Evolutionary conservation across 768 basidiomycete genomes (phyloP), one percentile per base, ranked within the genome.

Genomic region (Tephrocybe sp.): DNA sequence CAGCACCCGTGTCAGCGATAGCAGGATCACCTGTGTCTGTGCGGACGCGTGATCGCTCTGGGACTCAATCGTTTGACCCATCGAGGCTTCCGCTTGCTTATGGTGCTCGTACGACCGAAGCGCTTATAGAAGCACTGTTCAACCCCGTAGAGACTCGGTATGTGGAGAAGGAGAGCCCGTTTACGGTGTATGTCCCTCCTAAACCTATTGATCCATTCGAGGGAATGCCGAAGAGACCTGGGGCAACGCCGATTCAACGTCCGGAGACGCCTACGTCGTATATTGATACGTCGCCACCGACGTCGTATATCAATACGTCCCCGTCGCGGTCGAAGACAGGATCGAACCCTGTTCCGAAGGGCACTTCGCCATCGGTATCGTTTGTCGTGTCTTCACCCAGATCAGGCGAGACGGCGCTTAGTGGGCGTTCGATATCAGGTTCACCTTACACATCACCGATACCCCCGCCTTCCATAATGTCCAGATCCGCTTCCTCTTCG

Each of bases 121-220:
- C 73, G 30, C 73, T 91, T 34, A 90, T 91, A 60, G 89, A 91
- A 47, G 82, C 86, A 4, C 63, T 91, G 21, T 91, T 91, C 62
- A 91, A 91, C 57, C 88, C 89, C 1, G 73, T 74, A 29, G 27
- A 29, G 27, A 29, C 27, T 5, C 5, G 27, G 27, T 11, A 29
- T 11, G 27, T 11, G 27, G 27, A 29, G 27, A 29, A 29, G 11
- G 27, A 29, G 27, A 29, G 27, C 27, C 27, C 27, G 5, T 29
- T 29, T 11, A 29, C 27, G 11, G 27, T 29, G 27, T 29, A 68
- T 44, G 63, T 69, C 4, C 66, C n/a, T n/a, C n/a, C 70, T 37
- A 30, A 48, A 11, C 37, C 37, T 15, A 34, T 4, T 7, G 4
- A 16, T 18, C 27, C 38, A 9, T 33, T 27, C 5, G 36, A 50